Evolutionary conservation across 306 rosid genomes (phyloP).

Genomic region (Arachis stenosperma): DNA sequence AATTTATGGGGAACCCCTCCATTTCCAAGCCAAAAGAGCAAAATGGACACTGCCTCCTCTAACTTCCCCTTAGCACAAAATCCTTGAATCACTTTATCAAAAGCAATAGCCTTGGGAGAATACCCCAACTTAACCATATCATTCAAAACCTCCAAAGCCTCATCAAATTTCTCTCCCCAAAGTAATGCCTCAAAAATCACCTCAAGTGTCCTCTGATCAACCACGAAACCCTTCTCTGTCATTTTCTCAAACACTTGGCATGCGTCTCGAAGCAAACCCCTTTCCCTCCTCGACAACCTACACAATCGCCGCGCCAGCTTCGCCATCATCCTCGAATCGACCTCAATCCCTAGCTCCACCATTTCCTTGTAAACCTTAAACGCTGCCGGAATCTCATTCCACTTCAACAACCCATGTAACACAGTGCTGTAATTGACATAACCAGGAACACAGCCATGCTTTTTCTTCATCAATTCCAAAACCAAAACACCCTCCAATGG

Average conservation of each 20-base stretch:
- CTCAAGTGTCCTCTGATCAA: slow-evolving; percentile 53
- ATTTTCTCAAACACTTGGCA: slow-evolving; percentile 61
- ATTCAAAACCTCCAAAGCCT: slow-evolving; percentile 50
- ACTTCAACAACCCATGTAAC: slow-evolving; percentile 72
- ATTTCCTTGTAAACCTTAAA: slow-evolving; percentile 58
- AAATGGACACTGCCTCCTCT: slow-evolving; percentile 51
- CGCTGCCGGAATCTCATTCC: slow-evolving; percentile 56
- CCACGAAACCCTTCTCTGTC: slow-evolving; percentile 39
- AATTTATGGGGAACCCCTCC: slow-evolving; percentile 44
- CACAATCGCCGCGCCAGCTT: slow-evolving; percentile 63
- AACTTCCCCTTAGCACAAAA: slow-evolving; percentile 58
- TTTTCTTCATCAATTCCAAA: slow-evolving; percentile 63
- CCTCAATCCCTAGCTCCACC: slow-evolving; percentile 57
- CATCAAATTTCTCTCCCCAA: slow-evolving; percentile 45
- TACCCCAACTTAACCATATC: slow-evolving; percentile 56
- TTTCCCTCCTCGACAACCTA: slow-evolving; percentile 48
- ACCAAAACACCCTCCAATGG: slow-evolving; percentile 59
- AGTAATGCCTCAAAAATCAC: slow-evolving; percentile 56
- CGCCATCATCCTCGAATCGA: slow-evolving; percentile 59
- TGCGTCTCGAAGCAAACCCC: slow-evolving; percentile 51
- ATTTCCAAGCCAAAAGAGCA: slow-evolving; percentile 45
- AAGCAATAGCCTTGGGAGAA: slow-evolving; percentile 39
- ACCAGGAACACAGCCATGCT: slow-evolving; percentile 61
- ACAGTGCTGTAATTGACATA: slow-evolving; percentile 62
- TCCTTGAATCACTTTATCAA: slow-evolving; percentile 50